phyloP scores from a whole-genome alignment of 2,329 filamentous ascomycete genomes.

The Colletotrichum graminicola region DNA sequence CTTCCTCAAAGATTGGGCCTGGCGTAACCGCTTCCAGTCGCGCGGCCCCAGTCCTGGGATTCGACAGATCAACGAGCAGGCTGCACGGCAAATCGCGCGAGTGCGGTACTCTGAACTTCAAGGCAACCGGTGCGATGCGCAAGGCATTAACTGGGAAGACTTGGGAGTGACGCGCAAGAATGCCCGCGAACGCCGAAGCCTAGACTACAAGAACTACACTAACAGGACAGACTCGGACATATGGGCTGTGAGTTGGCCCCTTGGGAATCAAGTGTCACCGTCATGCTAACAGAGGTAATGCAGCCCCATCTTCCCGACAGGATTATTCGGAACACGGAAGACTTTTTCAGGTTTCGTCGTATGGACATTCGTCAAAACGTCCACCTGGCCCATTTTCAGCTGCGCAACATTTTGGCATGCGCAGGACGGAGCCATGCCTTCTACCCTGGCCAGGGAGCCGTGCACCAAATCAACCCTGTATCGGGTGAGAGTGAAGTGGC shows the following conservation, averaged over 20 bases:
- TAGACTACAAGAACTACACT: slow-evolving; percentile 69
- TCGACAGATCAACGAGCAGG: slow-evolving; percentile 49
- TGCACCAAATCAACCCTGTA: slow-evolving; percentile 66
- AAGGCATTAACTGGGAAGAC: slow-evolving; percentile 69
- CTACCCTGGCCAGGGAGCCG: slow-evolving; percentile 64
- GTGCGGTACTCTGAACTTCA: slow-evolving; percentile 59
- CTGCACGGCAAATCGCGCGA: slow-evolving; percentile 44
- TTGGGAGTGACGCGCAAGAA: slow-evolving; percentile 63
- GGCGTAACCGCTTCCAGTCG: slow-evolving; percentile 44
- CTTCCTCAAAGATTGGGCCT: slow-evolving; percentile 65
- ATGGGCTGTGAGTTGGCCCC: slow-evolving; percentile 59
- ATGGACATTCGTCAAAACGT: slow-evolving; percentile 68
- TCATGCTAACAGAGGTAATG: slow-evolving; percentile 27
- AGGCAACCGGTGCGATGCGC: slow-evolving; percentile 69
- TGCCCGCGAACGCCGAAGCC: slow-evolving; percentile 61
- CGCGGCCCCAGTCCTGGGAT: slow-evolving; percentile 47
- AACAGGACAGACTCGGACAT: slow-evolving; percentile 63
- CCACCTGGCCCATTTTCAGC: slow-evolving; percentile 73
- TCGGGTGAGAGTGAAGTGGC: slow-evolving; percentile 59
- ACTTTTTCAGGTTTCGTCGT: slow-evolving; percentile 69
- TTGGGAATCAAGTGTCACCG: not conserved
- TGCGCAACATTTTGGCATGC: slow-evolving; percentile 72
- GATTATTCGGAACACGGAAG: slow-evolving; percentile 56
- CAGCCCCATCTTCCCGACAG: slow-evolving; percentile 47
- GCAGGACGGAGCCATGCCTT: slow-evolving; percentile 67